A percentile compares a stretch with the other conserved stretches of the same genome.
These are phyloP conservation scores for Mikania micrantha DNA, from an alignment of 129 eudicot genomes.

Conservation along the genomic window DNA sequence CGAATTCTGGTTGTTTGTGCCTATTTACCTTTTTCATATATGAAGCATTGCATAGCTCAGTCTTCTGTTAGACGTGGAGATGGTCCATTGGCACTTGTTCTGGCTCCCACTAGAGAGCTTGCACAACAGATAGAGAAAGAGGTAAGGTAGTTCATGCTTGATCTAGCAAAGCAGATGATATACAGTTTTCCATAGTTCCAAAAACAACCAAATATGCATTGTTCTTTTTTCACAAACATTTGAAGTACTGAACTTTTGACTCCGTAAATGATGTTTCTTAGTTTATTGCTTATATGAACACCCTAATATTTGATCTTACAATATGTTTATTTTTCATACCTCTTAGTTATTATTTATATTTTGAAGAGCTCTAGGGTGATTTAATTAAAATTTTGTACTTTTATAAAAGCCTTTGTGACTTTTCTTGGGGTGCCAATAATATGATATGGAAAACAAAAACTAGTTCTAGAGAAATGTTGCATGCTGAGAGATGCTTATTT, in stretches of 20 bases:
- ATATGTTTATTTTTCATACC: not conserved
- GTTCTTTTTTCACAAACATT: not conserved
- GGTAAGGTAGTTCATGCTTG: conserved; percentile 37
- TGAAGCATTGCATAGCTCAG: conserved; percentile 83
- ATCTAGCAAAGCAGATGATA: conserved; percentile 9
- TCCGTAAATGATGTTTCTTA: conserved; percentile 13
- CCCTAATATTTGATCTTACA: not conserved
- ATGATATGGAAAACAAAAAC: not conserved
- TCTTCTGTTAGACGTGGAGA: conserved; percentile 71
- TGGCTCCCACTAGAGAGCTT: conserved; percentile 93
- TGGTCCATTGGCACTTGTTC: conserved; percentile 84
- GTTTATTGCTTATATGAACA: conserved; percentile 1
- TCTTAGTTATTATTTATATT: not conserved
- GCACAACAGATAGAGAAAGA: conserved; percentile 93
- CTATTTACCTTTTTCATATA: conserved; percentile 1
- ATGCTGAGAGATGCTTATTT: not conserved
- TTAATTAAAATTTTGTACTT: not conserved
- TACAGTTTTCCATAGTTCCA: conserved; percentile 1
- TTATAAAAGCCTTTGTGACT: not conserved
- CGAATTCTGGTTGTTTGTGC: conserved; percentile 4
- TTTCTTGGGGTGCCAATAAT: not conserved
- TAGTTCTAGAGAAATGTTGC: not conserved
- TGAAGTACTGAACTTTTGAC: conserved; percentile 7
- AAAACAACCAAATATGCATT: conserved; percentile 1
- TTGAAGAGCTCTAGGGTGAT: conserved; percentile 2